A percentile compares a stretch with the other conserved stretches of the same genome.
Conservation (phyloP, 2,329 filamentous ascomycete species). For the Sclerotinia subarctica region DNA sequence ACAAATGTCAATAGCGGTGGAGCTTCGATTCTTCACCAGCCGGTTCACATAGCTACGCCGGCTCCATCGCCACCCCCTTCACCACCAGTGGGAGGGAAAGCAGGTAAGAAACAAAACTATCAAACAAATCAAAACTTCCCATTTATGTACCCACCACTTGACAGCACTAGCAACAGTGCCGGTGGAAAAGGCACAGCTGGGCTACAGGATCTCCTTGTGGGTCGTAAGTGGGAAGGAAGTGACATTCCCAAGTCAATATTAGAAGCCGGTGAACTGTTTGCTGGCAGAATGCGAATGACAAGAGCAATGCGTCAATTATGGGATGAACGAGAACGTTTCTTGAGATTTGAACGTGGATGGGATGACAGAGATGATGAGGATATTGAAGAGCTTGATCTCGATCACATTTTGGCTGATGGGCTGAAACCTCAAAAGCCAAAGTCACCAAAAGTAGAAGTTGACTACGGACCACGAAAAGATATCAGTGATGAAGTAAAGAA, state of each 20-base stretch:
- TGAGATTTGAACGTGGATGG: constrained; percentile 92
- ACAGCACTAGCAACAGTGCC: constrained; percentile 81
- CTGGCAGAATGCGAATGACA: constrained; percentile 84
- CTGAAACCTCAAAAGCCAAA: constrained; percentile 44
- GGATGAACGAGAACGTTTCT: constrained; percentile 87
- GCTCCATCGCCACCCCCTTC: constrained; percentile 94
- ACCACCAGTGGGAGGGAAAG: constrained; percentile 80
- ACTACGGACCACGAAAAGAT: constrained; percentile 50
- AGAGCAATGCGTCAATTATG: constrained; percentile 89
- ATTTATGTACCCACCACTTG: constrained; percentile 92
- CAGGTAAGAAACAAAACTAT: constrained; percentile 97
- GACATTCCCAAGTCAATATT: constrained; percentile 93
- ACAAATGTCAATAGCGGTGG: constrained; percentile 53
- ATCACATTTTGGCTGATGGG: constrained; percentile 43
- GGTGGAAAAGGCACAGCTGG: constrained; percentile 85
- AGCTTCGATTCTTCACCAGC: constrained; percentile 86
- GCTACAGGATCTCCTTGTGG: constrained; percentile 74
- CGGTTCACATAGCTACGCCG: constrained; percentile 97
- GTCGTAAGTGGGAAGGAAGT: constrained; percentile 86
- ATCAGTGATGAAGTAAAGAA: constrained; percentile 56
- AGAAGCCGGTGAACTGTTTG: constrained; percentile 90
- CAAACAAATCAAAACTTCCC: constrained; percentile 99
- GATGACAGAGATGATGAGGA: constrained; percentile 47
- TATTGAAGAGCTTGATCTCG: constrained; percentile 43
- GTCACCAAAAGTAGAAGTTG: constrained; percentile 41